These are phyloP conservation scores for Flammula alnicola DNA, from an alignment of 1,284 basidiomycete genomes.

Conservation along the genomic window DNA sequence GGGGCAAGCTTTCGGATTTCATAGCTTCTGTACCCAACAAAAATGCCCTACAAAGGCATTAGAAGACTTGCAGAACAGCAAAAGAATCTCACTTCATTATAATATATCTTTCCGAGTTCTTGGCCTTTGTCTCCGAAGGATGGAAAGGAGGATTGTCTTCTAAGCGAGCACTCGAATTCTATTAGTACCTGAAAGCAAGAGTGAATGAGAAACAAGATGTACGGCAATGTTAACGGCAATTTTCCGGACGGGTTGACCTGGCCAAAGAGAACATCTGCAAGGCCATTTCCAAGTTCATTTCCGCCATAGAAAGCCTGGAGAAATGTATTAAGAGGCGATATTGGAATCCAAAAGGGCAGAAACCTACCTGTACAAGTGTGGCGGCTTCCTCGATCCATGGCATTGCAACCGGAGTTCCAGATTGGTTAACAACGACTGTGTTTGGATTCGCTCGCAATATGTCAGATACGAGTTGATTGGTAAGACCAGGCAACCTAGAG, in stretches of 20 bases:
- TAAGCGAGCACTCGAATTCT: constrained; percentile 37
- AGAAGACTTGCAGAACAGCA: not conserved
- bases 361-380: constrained; percentile 48
- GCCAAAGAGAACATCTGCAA: constrained; percentile 59
- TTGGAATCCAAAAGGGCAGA: not conserved
- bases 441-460: constrained; percentile 54
- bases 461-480: constrained; percentile 53
- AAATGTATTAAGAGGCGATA: constrained; percentile 2
- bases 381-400: constrained; percentile 52
- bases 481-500: constrained; percentile 47
- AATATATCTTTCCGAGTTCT: constrained; percentile 43
- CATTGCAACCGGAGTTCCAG: constrained; percentile 52
- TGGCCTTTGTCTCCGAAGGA: constrained; percentile 46
- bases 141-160: constrained; percentile 47
- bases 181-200: not conserved
- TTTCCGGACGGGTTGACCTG: constrained; percentile 57
- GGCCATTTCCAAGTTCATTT: constrained; percentile 56
- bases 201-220: constrained; percentile 26
- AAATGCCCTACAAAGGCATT: constrained; percentile 39
- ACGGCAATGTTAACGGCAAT: constrained; percentile 54
- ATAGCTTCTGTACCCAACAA: constrained; percentile 47
- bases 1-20: constrained; percentile 42
- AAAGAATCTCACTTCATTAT: constrained; percentile 41
- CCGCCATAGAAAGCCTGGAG: constrained; percentile 57
- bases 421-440: constrained; percentile 59